Base-by-base conservation (phyloP, 345 rosid species). In the Sisymbrium irio region DNA sequence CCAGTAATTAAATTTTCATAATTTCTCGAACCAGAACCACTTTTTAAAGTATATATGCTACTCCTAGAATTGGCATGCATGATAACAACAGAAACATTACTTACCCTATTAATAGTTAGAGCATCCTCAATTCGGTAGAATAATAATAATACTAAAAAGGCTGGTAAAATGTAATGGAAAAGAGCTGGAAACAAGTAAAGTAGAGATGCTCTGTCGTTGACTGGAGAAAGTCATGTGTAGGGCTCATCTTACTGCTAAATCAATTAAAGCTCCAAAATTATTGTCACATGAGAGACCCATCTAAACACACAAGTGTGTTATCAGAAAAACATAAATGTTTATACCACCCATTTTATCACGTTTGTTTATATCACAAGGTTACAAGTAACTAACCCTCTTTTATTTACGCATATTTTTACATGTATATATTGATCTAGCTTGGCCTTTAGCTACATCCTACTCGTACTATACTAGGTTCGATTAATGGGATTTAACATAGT, bases 171-270 rank as follows among this genome's bases (percentile, higher is more conserved):
- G 61, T 28, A 58, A 59, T 58, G 67, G 72, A 40, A 41, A 67
- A 50, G 53, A 60, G 69, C 56, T 67, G 73, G 67, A 75, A 30
- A 50, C 62, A 53, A 36, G 58, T 42, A 33, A 66, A 9, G 62
- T 25, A 53, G 58, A 69, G 64, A 68, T 62, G 58, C 22, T 75
- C 49, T 22, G 28, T 53, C 53, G 37, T 61, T 75, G 64, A 61
- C 69, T 5, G 64, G 33, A 53, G n/a, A 75, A 75, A 75, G 65
- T 36, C 42, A 53, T 41, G 40, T 56, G 66, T 69, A 75, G 74
- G 78, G 68, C 41, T 61, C 67, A 50, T 58, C 19, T 20, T 75
- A n/a, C 47, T 61, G 51, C 62, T 13, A 15, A 49, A 67, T 59
- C 45, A 46, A 10, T 9, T 58, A 49, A 74, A 74, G 62, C 20